Evolutionary conservation across 768 basidiomycete species (phyloP), one percentile per base, ranked within the genome.

Genomic region (Psilocybe subaeruginosa): DNA sequence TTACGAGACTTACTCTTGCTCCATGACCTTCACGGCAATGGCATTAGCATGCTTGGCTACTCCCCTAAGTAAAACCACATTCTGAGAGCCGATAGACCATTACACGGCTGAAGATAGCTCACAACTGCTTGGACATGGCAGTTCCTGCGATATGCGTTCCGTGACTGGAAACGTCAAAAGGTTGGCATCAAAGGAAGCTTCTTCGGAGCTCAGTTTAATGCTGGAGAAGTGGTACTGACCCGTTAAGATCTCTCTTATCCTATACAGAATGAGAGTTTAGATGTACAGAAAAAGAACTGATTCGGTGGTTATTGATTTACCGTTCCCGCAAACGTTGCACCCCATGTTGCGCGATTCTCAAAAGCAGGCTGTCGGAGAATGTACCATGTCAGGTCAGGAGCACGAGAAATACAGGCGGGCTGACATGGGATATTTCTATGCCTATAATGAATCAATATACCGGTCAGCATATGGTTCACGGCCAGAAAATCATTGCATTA

Each of bases 131-230:
- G 30, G 51, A 53, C 4, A 53, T 53, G 9, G 51, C 51, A 17
- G 51, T 53, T 53, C 51, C 51, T 4, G 51, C 51, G 17, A 53
- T 3, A 37, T 53, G 51, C 8, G 51, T 53, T 31, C 51, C 51
- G 12, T 53, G 51, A 16, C 51, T 53, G 2, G 23, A 23, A 23
- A 0, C 23, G 23, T 23, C 23, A 23, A 23, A 23, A 23, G 23
- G 23, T 23, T 23, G 23, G 23, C 0, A 23, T 23, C 23, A 23
- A 23, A 23, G 23, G 23, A 0, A 0, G 23, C 23, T 23, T 23
- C 23, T 23, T 23, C 23, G 23, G 23, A 23, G 23, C 23, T 23
- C 23, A 23, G 23, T 23, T 23, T 23, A 23, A 23, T 23, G 23
- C 23, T 23, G 23, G 23, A 23, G 23, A 23, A 23, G 23, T 23